A percentile compares a stretch with the other conserved stretches of the same genome.
Conservation (phyloP, 1,284 basidiomycete species). For the Austroboletus sp. region DNA sequence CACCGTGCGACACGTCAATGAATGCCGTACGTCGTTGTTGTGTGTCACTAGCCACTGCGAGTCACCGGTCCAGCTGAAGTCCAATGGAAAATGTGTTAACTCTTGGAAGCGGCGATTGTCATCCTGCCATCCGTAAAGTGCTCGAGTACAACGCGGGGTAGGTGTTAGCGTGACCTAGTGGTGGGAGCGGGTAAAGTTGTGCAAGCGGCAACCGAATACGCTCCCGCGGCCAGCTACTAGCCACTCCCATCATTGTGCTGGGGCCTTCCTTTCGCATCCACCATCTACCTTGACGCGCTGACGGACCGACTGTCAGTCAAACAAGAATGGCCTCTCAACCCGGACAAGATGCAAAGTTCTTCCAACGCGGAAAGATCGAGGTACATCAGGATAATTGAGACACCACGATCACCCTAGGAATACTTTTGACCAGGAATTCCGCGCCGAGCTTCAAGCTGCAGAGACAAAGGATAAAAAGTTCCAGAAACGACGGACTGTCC, state of each 20-base stretch:
- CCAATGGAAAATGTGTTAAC: too few relatives aligned
- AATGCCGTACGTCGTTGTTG: background rate
- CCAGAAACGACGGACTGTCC: conserved; percentile 78
- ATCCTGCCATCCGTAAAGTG: background rate
- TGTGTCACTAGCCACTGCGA: too few relatives aligned
- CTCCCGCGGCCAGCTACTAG: background rate
- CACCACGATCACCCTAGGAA: conserved; percentile 12
- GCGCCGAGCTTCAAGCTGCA: conserved; percentile 81
- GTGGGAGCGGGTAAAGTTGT: background rate
- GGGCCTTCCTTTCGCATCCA: background rate
- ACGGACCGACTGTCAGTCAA: background rate
- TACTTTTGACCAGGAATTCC: conserved; percentile 57
- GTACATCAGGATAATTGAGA: conserved; percentile 39
- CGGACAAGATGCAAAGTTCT: conserved; percentile 85
- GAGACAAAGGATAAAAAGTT: conserved; percentile 93
- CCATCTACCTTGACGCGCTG: conserved; percentile 1
- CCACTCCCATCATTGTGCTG: background rate
- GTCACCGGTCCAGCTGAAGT: too few relatives aligned
- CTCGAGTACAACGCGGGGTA: background rate
- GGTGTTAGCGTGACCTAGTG: background rate
- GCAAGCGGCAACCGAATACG: background rate
- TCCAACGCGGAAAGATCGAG: conserved; percentile 87
- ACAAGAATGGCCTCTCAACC: conserved; percentile 50
- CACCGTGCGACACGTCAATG: conserved; percentile 3
- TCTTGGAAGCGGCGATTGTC: background rate